Evolutionary conservation across 352 stramenopile genomes (phyloP), one percentile per base, ranked within the genome.

Genomic region (Phytophthora litchii): DNA sequence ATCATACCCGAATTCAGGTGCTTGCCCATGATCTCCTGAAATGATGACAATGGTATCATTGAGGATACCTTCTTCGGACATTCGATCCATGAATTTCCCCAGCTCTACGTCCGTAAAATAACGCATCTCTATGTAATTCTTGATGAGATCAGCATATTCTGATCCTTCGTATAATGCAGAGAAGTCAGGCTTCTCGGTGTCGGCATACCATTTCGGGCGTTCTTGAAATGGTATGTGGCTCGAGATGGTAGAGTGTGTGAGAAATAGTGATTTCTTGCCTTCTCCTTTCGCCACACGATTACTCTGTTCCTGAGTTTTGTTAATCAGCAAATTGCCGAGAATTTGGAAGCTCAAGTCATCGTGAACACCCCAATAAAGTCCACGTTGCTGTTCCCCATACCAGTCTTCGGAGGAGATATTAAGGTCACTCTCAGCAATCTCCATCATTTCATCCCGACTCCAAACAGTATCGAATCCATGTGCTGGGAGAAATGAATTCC

Each of bases 31-130:
- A 38, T 84, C 74, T 3, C 77, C 77, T 9, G 68, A 57, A 32
- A 86, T 70, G n/a, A 86, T 29, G 5, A 86, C 64, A 42, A 84
- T 75, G n/a, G 72, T 84, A 37, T 84, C 70, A 34, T 84, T 78
- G 19, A 87, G 52, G 6, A 84, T 21, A 0, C 77, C 74, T 7
- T 63, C 43, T 7, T 11, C 36, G 1, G 65, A 16, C 77, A 87
- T 79, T 0, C 55, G 65, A 36, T 87, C 74, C 20, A 87, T 45
- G 38, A 87, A 84, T 14, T 72, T 71, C 14, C 74, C 77, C 6
- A 87, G 31, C 40, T 62, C 64, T 40, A 80, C 17, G 54, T 82
- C 68, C 7, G 66, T 52, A 35, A 87, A 85, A 48, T 83, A 81
- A 4, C 77, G 77, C 38, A 85, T 54, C n/a, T 81, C 71, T 7